Percentiles rank a stretch among this genome's conserved stretches.
Evolutionary conservation across 2,329 filamentous ascomycete species (phyloP).

Genomic region (Colletotrichum sp.): DNA sequence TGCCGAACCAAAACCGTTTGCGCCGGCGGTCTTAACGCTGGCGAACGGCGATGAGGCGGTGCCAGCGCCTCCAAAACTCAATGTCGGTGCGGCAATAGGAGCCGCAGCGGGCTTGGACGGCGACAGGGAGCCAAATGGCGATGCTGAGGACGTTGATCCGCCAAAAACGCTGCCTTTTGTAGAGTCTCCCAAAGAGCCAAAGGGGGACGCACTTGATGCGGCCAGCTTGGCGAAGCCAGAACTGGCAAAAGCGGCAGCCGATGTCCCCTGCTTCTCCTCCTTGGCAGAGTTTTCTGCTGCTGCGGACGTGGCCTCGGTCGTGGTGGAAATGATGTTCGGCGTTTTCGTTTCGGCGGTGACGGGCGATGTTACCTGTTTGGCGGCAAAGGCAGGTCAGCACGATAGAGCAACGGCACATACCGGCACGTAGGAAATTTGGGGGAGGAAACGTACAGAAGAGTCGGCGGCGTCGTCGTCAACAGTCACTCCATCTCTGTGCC

Average conservation of each 20-base stretch:
- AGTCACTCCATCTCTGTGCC: slow-evolving; percentile 57
- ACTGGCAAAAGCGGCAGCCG: slow-evolving; percentile 67
- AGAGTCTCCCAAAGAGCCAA: slow-evolving; percentile 57
- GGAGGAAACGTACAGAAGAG: not conserved
- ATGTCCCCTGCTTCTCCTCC: slow-evolving; percentile 41
- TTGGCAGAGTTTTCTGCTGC: not conserved
- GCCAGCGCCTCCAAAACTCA: slow-evolving; percentile 51
- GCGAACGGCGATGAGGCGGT: slow-evolving; percentile 51
- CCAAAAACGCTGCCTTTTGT: slow-evolving; percentile 56
- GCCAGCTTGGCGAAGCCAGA: slow-evolving; percentile 74
- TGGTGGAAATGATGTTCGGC: slow-evolving; percentile 1
- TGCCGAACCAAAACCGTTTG: slow-evolving; percentile 52
- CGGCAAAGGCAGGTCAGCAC: not conserved
- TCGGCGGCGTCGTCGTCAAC: not conserved
- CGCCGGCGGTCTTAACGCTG: slow-evolving; percentile 40
- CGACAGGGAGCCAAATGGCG: slow-evolving; percentile 36
- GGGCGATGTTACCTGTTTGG: not conserved
- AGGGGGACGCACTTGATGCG: slow-evolving; percentile 65
- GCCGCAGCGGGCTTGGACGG: slow-evolving; percentile 29
- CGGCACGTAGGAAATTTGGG: not conserved
- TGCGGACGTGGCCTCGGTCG: slow-evolving; percentile 29
- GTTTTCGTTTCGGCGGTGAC: not conserved
- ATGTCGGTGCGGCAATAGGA: slow-evolving; percentile 43
- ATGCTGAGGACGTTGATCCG: slow-evolving; percentile 19
- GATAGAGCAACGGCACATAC: not conserved